Base-by-base conservation (phyloP, 345 rosid species). In the Eutrema heterophyllum region DNA sequence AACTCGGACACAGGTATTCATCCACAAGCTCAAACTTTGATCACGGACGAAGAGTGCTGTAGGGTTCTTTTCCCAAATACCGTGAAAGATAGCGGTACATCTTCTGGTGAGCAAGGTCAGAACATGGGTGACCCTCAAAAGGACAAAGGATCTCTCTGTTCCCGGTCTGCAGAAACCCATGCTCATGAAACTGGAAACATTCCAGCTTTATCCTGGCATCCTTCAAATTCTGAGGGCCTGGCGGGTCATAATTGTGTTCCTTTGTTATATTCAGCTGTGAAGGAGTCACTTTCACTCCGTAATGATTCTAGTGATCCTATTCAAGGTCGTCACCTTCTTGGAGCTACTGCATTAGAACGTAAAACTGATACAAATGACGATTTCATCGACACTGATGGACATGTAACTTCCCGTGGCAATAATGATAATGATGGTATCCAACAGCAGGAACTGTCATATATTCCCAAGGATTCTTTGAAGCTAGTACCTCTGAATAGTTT, bases 31-130 rank as follows among this genome's bases (percentile, higher is more conserved):
- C 82, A 83, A 35, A 73, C 86, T 58, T 77, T 90, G 81, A 80
- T 89, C 78, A 79, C 97, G 13, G 97, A 95, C 75, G 97, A 89
- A 71, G 98, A 92, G 79, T 92, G 93, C 71, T 92, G 97, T 78
- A 81, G 85, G 84, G 81, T 83, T 72, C 85, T 92, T 75, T 89
- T 95, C 57, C 80, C 86, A 7, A 96, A 92, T 68, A 84, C 81
- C 72, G 65, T 77, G 60, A 84, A 69, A 38, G 81, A 79, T 69
- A 78, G 73, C 55, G 55, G 64, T 57, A 80, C 82, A 71, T 38
- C 86, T 59, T 63, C 87, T 61, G 85, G 66, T 56, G 71, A 79
- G 13, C 74, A 82, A 68, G 84, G 74, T 64, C 74, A 74, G 61
- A 78, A 78, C 61, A 67, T 80, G 74, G 69, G 66, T 75, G 81